phyloP scores from a whole-genome alignment of 176 grass and related monocot genomes.

The Tuctoria greenei region DNA sequence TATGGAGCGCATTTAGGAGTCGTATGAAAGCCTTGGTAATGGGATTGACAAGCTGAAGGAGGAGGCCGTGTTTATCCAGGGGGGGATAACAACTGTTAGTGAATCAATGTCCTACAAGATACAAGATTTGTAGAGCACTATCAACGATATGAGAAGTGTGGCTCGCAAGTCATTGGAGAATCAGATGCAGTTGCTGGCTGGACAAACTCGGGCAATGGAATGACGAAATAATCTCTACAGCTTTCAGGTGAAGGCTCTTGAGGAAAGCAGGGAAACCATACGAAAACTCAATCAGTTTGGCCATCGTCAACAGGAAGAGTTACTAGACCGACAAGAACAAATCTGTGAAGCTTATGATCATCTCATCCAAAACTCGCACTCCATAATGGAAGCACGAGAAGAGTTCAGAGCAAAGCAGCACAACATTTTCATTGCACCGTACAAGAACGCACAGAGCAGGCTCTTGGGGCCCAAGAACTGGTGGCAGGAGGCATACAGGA shows the following conservation, averaged over 20 bases:
- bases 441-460: slow-evolving; percentile 73
- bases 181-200: slow-evolving; percentile 51
- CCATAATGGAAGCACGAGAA: slow-evolving; percentile 60
- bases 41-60: slow-evolving; percentile 46
- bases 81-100: slow-evolving; percentile 42
- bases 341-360: slow-evolving; percentile 48
- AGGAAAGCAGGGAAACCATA: slow-evolving; percentile 63
- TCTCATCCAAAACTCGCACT: slow-evolving; percentile 60
- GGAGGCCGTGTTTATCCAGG: slow-evolving; percentile 45
- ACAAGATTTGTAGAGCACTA: slow-evolving; percentile 46
- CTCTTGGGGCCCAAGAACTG: slow-evolving; percentile 56
- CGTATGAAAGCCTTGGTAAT: no score
- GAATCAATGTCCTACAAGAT: slow-evolving; percentile 56
- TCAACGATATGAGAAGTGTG: slow-evolving; percentile 48
- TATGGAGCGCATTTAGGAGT: slow-evolving; percentile 42
- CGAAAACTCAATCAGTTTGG: slow-evolving; percentile 58
- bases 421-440: slow-evolving; percentile 62
- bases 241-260: slow-evolving; percentile 44
- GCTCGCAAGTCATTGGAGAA: slow-evolving; percentile 55
- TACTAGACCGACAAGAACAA: no score
- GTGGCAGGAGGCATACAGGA: slow-evolving; percentile 81
- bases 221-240: no score
- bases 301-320: slow-evolving; percentile 57
- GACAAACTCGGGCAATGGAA: no score
- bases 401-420: slow-evolving; percentile 68